Percentiles rank a stretch among this genome's conserved stretches.
These are phyloP conservation scores for Elymus sibiricus DNA, from an alignment of 176 grass and related monocot genomes.

Conservation along the genomic window DNA sequence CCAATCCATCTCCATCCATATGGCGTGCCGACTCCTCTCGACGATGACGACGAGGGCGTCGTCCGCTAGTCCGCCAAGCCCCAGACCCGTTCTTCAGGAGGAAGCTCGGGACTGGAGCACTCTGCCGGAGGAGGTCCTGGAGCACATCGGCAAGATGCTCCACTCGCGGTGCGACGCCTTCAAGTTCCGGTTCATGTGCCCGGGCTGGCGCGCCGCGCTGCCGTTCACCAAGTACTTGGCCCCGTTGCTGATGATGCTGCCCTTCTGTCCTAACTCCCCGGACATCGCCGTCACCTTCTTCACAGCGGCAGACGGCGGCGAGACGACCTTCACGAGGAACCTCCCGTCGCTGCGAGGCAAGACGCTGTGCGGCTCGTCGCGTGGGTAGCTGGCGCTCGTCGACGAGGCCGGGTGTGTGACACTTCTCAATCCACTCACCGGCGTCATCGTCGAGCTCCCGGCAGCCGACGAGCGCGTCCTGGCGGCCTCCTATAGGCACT, in stretches of 20 bases:
- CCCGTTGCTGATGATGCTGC: conserved; percentile 13
- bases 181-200: neutral
- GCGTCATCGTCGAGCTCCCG: neutral
- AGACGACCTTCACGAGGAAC: neutral
- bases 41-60: neutral
- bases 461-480: conserved; percentile 14
- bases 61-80: neutral
- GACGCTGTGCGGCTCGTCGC: conserved; percentile 6
- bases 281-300: neutral
- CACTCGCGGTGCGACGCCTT: neutral
- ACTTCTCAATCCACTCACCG: conserved; percentile 32
- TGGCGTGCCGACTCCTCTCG: no score
- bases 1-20: no score
- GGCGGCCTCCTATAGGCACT: neutral
- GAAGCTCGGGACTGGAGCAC: conserved; percentile 1
- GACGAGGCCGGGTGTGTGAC: conserved; percentile 25
- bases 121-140: neutral
- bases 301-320: neutral
- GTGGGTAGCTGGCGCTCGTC: neutral
- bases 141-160: neutral
- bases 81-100: no score
- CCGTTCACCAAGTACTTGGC: conserved; percentile 8
- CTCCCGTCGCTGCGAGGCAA: neutral
- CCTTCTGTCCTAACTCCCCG: neutral
- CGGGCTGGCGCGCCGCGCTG: neutral